These are phyloP conservation scores for Exophiala lecanii-corni DNA, from an alignment of 2,329 filamentous ascomycete genomes.

Conservation along the genomic window DNA sequence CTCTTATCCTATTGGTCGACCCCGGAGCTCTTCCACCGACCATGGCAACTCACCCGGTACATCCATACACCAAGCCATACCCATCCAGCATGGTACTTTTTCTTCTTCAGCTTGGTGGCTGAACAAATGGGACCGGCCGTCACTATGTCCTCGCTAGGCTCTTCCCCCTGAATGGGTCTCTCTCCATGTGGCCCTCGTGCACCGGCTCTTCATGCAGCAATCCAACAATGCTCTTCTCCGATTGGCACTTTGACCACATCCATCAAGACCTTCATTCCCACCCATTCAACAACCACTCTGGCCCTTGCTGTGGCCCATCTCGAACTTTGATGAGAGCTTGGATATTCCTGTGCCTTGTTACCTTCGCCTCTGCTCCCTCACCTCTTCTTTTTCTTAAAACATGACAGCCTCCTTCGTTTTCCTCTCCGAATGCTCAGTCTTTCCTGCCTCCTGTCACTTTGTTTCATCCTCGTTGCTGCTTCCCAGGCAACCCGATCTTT, in stretches of 20 bases:
- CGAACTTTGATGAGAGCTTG: constrained; percentile 6
- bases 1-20: not conserved
- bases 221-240: not conserved
- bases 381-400: constrained; percentile 15
- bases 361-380: constrained; percentile 1
- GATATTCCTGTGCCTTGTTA: constrained; percentile 9
- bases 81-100: constrained; percentile 4
- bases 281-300: constrained; percentile 5
- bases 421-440: constrained; percentile 7
- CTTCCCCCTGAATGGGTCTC: not conserved
- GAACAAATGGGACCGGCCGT: not conserved
- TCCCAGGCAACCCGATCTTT: constrained; percentile 13
- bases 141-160: not conserved
- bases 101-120: not conserved
- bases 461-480: constrained; percentile 11
- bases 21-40: not conserved
- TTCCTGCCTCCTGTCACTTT: constrained; percentile 11
- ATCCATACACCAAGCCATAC: not conserved
- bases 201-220: not conserved
- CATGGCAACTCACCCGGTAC: not conserved
- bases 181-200: not conserved
- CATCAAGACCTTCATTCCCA: constrained; percentile 10
- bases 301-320: constrained; percentile 4
- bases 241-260: constrained; percentile 20
- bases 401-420: constrained; percentile 15